Evolutionary conservation across 2,329 filamentous ascomycete genomes (phyloP).

Genomic region (Curvularia verruculosa): DNA sequence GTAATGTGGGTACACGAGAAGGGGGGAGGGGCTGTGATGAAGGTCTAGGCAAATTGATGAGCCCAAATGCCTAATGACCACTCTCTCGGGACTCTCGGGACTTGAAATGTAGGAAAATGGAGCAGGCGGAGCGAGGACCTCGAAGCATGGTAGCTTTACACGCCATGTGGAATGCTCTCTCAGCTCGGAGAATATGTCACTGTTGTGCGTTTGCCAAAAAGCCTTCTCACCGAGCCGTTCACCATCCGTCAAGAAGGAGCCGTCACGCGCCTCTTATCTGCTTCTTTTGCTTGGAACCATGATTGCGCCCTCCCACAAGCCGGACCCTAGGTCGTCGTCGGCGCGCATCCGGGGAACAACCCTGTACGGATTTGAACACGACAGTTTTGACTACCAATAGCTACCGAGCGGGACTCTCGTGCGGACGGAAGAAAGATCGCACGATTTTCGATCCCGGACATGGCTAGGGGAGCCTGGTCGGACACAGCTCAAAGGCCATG

Average conservation of each 20-base stretch:
- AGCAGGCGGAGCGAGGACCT: conserved; percentile 8
- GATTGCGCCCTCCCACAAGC: conserved; percentile 1
- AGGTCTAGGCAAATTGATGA: conserved; percentile 2
- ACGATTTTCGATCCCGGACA: conserved; percentile 8
- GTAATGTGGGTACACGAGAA: background rate
- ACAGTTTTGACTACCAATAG: conserved; percentile 17
- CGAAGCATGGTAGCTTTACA: conserved; percentile 9
- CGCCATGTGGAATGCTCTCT: background rate
- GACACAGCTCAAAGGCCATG: conserved; percentile 2
- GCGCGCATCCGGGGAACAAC: conserved; percentile 9
- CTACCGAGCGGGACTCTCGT: conserved; percentile 8
- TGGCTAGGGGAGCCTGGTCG: conserved; percentile 5
- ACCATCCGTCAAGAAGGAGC: background rate
- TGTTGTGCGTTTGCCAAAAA: conserved; percentile 1
- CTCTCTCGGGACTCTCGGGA: conserved; percentile 1
- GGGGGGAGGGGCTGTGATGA: background rate
- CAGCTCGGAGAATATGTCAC: conserved; percentile 4
- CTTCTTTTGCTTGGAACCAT: conserved; percentile 8
- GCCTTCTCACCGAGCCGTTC: background rate
- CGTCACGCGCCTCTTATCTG: conserved; percentile 8
- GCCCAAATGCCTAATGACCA: conserved; percentile 6
- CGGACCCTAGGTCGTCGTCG: background rate
- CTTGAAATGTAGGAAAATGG: conserved; percentile 7
- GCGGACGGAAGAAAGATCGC: conserved; percentile 5
- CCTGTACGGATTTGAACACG: conserved; percentile 12